Evolutionary conservation across 129 eudicot genomes (phyloP), one percentile per base, ranked within the genome.

Genomic region (Pulicaria dysenterica): DNA sequence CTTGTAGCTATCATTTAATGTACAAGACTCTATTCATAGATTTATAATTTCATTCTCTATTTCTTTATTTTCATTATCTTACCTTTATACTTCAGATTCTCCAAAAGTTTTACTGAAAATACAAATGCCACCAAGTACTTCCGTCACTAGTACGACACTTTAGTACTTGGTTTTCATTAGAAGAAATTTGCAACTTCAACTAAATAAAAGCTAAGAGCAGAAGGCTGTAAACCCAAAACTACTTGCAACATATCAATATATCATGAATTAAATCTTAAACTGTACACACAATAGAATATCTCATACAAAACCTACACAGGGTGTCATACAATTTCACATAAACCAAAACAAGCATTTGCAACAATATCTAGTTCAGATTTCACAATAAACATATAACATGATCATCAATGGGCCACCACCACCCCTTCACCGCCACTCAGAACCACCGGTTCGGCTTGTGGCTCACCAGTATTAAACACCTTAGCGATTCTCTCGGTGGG

Each of bases 401-500:
- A 7, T 19, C 17, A 65, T 65, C 70, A 65, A 19, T 65, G 70
- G 8, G 14, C 39, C 38, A 24, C 55, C 3, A 16, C 48, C 7
- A 31, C 48, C 41, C 36, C 37, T 46, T 67, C 44, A 3, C 15
- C 51, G 7, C 47, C 73, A 69, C 15, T 38, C 1, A 48, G 34
- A 36, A 15, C 73, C 38, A 53, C 61, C 37, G n/a, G 8, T 50
- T 38, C 68, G 24, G 73, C 56, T 15, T 74, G 83, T 45, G 73
- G 77, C 16, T 70, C 78, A 55, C 40, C 67, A 12, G 67, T 38
- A 63, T 69, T 80, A 37, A 89, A 83, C 17, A 82, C 86, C 76
- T 87, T 84, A 3, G 86, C 85, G 45, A 89, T 86, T 88, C 56
- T 89, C 41, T 89, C 93, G 19, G 81, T 80, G 0, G 96, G 96